phyloP scores from a whole-genome alignment of 148 eudicot species.

The Silene uniflora region DNA sequence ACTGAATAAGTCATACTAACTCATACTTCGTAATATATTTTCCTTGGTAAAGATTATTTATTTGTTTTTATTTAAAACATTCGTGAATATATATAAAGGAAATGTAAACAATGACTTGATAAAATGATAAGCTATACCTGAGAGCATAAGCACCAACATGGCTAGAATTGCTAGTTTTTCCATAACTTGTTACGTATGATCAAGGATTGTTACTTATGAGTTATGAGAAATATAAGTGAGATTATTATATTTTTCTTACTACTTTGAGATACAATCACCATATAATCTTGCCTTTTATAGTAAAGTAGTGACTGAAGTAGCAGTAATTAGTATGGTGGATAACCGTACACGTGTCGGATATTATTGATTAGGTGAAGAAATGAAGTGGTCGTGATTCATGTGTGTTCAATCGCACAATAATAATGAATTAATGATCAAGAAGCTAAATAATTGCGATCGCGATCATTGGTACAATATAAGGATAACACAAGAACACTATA shows the following conservation, averaged over 20 bases:
- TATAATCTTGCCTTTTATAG: neutral
- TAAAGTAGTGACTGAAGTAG: neutral
- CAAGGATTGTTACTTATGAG: neutral
- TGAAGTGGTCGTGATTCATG: neutral
- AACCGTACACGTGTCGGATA: neutral
- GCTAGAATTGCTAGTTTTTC: neutral
- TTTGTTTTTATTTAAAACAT: too few species aligned
- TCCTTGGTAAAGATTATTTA: too few species aligned
- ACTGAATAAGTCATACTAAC: too few species aligned
- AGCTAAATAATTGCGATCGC: too few species aligned
- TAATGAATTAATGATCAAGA: too few species aligned
- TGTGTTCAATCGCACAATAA: neutral
- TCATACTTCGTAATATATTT: too few species aligned
- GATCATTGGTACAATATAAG: too few species aligned
- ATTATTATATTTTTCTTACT: neutral
- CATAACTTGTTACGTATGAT: neutral
- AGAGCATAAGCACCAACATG: neutral
- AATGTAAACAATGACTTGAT: too few species aligned
- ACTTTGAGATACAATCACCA: too few species aligned
- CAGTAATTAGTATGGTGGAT: neutral
- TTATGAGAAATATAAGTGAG: too few species aligned
- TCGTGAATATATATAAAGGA: too few species aligned
- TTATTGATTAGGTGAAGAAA: neutral
- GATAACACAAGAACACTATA: too few species aligned
- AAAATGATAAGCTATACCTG: neutral